phyloP scores from a whole-genome alignment of 75 land plant genomes.

The Pinus albicaulis region DNA sequence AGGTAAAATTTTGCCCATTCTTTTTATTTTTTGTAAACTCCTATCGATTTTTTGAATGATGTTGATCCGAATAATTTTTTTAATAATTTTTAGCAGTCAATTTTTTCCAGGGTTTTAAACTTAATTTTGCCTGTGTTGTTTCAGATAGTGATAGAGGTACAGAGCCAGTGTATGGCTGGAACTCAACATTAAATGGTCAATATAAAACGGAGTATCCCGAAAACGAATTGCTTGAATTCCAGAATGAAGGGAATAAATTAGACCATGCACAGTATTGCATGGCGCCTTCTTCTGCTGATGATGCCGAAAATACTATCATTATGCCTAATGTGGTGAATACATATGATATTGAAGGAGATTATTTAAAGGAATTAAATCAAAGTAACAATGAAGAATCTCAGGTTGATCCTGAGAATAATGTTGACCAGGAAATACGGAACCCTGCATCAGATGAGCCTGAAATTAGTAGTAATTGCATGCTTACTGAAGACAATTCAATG shows the following conservation, averaged over 20 bases:
- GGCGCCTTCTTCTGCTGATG: neutral
- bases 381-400: neutral
- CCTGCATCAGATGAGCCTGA: neutral
- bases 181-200: neutral
- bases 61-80: too few relatives aligned
- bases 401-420: neutral
- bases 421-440: neutral
- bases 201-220: too few relatives aligned
- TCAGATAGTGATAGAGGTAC: neutral
- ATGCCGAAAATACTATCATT: conserved; percentile 3
- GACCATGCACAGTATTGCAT: neutral
- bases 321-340: neutral
- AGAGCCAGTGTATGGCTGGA: neutral
- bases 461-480: neutral
- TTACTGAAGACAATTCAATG: neutral
- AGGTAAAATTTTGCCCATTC: neutral
- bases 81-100: too few relatives aligned
- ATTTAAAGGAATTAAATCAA: neutral
- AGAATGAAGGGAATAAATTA: neutral
- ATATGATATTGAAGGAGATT: neutral
- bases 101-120: too few relatives aligned
- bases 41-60: neutral
- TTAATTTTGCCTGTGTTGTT: neutral
- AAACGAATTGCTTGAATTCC: neutral
- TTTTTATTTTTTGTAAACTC: neutral